phyloP scores from a whole-genome alignment of 1,139 yeast genomes.

The Debaryomyces sp. region DNA sequence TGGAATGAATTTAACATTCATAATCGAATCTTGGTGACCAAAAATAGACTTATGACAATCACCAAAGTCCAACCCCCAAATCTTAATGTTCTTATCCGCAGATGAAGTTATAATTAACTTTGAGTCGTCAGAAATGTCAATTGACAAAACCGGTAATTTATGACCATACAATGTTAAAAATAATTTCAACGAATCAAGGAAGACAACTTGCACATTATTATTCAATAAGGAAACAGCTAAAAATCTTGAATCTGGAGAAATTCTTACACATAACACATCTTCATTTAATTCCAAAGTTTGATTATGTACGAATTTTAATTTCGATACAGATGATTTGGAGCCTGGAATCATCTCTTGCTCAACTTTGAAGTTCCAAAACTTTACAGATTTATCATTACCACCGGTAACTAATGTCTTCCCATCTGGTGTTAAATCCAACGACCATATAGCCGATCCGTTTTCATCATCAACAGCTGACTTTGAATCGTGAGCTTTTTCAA shows the following conservation, averaged over 20 bases:
- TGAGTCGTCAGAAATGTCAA: slow-evolving; percentile 87
- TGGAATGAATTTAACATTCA: slow-evolving; percentile 84
- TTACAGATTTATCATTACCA: slow-evolving; percentile 87
- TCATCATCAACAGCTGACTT: slow-evolving; percentile 25
- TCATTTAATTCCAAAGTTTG: slow-evolving; percentile 85
- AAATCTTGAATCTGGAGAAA: slow-evolving; percentile 80
- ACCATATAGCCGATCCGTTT: slow-evolving; percentile 82
- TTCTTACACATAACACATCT: slow-evolving; percentile 76
- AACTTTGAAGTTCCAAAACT: slow-evolving; percentile 84
- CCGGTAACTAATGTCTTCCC: slow-evolving; percentile 89
- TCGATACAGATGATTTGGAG: slow-evolving; percentile 53
- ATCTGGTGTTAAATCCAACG: slow-evolving; percentile 82
- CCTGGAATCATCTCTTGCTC: slow-evolving; percentile 73
- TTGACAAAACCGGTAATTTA: slow-evolving; percentile 86
- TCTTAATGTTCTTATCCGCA: slow-evolving; percentile 94
- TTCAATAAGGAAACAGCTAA: slow-evolving; percentile 87
- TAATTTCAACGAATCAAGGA: slow-evolving; percentile 81
- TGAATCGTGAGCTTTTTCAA: slow-evolving; percentile 69
- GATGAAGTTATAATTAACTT: slow-evolving; percentile 88
- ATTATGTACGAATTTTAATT: slow-evolving; percentile 66
- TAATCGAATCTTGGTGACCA: slow-evolving; percentile 95
- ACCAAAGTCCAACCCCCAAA: slow-evolving; percentile 99
- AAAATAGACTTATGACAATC: slow-evolving; percentile 96
- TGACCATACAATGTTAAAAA: slow-evolving; percentile 92
- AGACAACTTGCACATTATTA: slow-evolving; percentile 92